phyloP scores from a whole-genome alignment of 1,139 yeast genomes.

The Candida sp. region DNA sequence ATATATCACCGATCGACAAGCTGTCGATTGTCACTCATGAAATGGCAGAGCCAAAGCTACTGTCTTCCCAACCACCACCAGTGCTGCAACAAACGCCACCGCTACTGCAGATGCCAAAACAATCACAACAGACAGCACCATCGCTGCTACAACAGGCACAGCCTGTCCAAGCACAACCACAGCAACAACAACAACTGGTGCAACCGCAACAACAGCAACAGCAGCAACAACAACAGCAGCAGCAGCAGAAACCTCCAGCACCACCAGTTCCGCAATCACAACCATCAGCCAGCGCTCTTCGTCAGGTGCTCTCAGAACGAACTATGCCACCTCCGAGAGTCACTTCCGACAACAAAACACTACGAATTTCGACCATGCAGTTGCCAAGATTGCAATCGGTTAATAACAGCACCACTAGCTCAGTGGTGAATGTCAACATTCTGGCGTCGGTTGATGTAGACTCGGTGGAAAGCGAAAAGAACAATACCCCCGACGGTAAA shows the following conservation, averaged over 20 bases:
- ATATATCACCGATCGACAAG: conserved; percentile 1
- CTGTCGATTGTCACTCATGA: conserved; percentile 1
- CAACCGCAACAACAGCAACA: not conserved
- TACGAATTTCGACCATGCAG: conserved; percentile 30
- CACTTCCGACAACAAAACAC: conserved; percentile 34
- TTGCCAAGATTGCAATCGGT: conserved; percentile 21
- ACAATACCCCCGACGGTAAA: not conserved
- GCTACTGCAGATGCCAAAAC: not conserved
- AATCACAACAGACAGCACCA: not conserved
- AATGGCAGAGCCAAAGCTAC: not conserved
- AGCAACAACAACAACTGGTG: no score
- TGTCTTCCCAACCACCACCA: not conserved
- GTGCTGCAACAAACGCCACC: not conserved
- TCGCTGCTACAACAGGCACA: not conserved
- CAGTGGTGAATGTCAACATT: conserved; percentile 38
- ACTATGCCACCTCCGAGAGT: conserved; percentile 24
- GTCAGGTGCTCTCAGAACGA: conserved; percentile 7
- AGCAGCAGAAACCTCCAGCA: not conserved
- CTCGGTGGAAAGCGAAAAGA: not conserved
- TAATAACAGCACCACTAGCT: conserved; percentile 31
- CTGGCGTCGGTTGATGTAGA: conserved; percentile 25
- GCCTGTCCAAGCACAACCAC: not conserved
- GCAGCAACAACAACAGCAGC: not conserved
- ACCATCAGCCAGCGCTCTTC: not conserved
- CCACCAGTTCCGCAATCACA: not conserved